Conservation (phyloP, 371 early-diverging fungal genomes). For the Actinomortierella wolfii region DNA sequence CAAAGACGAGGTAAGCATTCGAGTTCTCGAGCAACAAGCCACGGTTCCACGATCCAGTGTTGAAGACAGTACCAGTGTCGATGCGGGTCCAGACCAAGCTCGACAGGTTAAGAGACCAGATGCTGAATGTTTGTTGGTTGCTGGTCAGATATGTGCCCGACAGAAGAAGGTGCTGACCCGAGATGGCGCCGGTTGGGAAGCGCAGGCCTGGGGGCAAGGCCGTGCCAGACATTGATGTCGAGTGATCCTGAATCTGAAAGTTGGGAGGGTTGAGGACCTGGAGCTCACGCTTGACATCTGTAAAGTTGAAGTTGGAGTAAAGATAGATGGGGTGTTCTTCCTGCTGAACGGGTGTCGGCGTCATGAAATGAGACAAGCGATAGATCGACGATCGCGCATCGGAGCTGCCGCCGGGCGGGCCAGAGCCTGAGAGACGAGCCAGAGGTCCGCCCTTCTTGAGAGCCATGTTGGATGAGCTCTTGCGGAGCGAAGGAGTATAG, state of each 20-base stretch:
- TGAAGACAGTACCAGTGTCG: slow-evolving; percentile 66
- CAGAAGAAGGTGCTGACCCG: slow-evolving; percentile 74
- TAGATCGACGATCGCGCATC: slow-evolving; percentile 36
- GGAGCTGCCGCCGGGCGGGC: slow-evolving; percentile 21
- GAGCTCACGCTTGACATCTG: slow-evolving; percentile 72
- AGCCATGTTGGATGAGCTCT: slow-evolving; percentile 44
- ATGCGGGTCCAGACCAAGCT: slow-evolving; percentile 72
- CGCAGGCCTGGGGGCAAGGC: slow-evolving; percentile 77
- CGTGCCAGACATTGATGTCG: slow-evolving; percentile 63
- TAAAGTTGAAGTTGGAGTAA: slow-evolving; percentile 84
- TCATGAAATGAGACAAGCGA: slow-evolving; percentile 30
- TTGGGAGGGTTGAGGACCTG: slow-evolving; percentile 63
- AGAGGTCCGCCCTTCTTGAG: slow-evolving; percentile 37
- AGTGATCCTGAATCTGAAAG: slow-evolving; percentile 65
- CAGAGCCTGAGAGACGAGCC: slow-evolving; percentile 44
- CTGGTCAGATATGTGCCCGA: slow-evolving; percentile 77
- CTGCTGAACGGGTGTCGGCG: slow-evolving; percentile 30
- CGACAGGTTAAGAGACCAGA: slow-evolving; percentile 75
- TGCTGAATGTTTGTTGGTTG: slow-evolving; percentile 68
- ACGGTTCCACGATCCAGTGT: slow-evolving; percentile 80
- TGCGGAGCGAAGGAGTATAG: slow-evolving; percentile 34
- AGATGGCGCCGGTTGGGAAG: slow-evolving; percentile 70
- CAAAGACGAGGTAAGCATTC: slow-evolving; percentile 71
- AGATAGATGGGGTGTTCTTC: slow-evolving; percentile 60
- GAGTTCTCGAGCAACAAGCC: slow-evolving; percentile 65